phyloP scores from a whole-genome alignment of 2,329 filamentous ascomycete genomes.

The Phialophora chinensis region DNA sequence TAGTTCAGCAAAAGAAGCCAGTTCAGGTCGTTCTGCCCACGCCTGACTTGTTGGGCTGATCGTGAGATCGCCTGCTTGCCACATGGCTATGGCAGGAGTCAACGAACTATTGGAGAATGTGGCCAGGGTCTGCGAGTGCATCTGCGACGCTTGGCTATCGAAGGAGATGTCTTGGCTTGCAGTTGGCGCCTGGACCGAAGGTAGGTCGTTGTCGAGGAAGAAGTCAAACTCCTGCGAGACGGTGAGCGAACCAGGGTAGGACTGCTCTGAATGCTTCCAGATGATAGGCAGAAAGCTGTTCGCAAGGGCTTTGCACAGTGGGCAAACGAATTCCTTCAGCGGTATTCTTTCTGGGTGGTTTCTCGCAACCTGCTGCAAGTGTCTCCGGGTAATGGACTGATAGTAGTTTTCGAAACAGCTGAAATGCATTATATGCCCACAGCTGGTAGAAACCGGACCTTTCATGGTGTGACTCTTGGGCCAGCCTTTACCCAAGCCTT shows the following conservation, averaged over 20 bases:
- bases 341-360: slow-evolving; percentile 85
- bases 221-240: slow-evolving; percentile 66
- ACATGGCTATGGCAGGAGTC: slow-evolving; percentile 29
- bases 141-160: slow-evolving; percentile 17
- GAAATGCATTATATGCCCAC: slow-evolving; percentile 98
- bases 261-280: slow-evolving; percentile 90
- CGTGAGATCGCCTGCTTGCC: slow-evolving; percentile 31
- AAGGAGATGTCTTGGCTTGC: slow-evolving; percentile 34
- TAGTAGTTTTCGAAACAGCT: slow-evolving; percentile 93
- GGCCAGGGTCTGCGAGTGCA: slow-evolving; percentile 45
- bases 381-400: slow-evolving; percentile 79
- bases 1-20: slow-evolving; percentile 36
- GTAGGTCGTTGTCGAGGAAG: slow-evolving; percentile 70
- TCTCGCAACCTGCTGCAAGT: slow-evolving; percentile 89
- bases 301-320: slow-evolving; percentile 92
- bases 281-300: slow-evolving; percentile 94
- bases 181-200: slow-evolving; percentile 42
- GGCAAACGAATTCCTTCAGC: slow-evolving; percentile 90
- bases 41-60: slow-evolving; percentile 32
- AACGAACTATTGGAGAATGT: slow-evolving; percentile 37
- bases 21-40: slow-evolving; percentile 31
- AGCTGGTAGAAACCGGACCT: slow-evolving; percentile 86
- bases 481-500: slow-evolving; percentile 89
- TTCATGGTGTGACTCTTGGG: slow-evolving; percentile 68
- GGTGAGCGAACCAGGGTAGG: slow-evolving; percentile 75